phyloP scores from a whole-genome alignment of 139 green algal species.

The Coelastrella sp. region DNA sequence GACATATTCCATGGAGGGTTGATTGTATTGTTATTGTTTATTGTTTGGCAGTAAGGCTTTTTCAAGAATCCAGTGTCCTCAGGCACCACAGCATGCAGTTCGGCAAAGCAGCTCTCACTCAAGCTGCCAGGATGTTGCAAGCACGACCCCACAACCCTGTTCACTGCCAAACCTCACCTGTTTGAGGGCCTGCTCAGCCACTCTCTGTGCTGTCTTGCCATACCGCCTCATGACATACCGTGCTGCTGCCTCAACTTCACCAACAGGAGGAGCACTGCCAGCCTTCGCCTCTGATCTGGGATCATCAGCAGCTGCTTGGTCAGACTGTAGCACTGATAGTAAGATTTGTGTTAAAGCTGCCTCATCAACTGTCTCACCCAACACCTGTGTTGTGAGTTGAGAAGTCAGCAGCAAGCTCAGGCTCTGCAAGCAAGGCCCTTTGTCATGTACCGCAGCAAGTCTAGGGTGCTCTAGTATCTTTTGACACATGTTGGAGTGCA shows the following conservation, averaged over 20 bases:
- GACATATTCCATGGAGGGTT: no score
- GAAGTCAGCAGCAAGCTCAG: background rate
- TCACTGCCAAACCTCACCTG: background rate
- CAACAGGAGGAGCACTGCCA: background rate
- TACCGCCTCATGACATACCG: slow-evolving; percentile 69
- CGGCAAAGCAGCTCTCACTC: no score
- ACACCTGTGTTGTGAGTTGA: slow-evolving; percentile 49
- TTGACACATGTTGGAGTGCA: no score
- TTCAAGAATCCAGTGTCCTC: no score
- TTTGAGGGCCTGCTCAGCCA: slow-evolving; percentile 24
- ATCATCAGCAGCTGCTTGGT: slow-evolving; percentile 5
- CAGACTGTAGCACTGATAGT: slow-evolving; percentile 56
- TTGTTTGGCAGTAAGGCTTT: no score
- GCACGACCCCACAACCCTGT: background rate
- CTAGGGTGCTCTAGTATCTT: no score
- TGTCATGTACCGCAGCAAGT: background rate
- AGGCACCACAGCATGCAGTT: no score
- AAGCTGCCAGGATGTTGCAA: background rate
- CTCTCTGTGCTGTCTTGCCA: slow-evolving; percentile 33
- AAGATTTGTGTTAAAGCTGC: slow-evolving; percentile 66
- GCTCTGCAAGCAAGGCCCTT: background rate
- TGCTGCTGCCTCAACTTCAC: slow-evolving; percentile 55
- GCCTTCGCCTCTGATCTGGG: background rate
- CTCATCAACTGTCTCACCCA: slow-evolving; percentile 77
- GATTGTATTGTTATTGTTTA: no score